A percentile compares a stretch with the other conserved stretches of the same genome.
These are phyloP conservation scores for Arctium lappa DNA, from an alignment of 129 eudicot genomes.

Conservation along the genomic window DNA sequence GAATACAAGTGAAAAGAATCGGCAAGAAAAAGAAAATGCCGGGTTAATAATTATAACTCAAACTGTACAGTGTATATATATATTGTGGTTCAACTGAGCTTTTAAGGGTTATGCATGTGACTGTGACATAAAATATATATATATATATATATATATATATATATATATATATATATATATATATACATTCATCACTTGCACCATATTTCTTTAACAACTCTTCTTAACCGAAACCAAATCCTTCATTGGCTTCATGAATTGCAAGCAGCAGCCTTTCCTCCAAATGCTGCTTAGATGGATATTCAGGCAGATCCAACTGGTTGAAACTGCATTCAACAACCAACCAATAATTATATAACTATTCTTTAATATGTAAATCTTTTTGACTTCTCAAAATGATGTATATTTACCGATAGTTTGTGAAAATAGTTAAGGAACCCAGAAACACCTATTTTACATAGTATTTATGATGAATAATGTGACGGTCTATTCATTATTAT, in stretches of 20 bases:
- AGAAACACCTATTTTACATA: no score
- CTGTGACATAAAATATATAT: not conserved
- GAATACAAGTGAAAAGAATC: not conserved
- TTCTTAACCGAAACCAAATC: conserved; percentile 92
- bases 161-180: not conserved
- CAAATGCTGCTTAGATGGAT: conserved; percentile 82
- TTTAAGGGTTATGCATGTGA: not conserved
- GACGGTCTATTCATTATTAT: not conserved
- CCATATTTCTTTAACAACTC: not conserved
- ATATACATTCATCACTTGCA: conserved; percentile 27
- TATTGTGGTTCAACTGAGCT: not conserved
- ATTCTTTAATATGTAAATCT: not conserved
- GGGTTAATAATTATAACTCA: not conserved
- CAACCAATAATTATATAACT: not conserved
- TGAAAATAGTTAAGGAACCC: no score
- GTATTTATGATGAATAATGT: no score
- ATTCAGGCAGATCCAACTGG: conserved; percentile 92
- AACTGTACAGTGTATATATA: not conserved
- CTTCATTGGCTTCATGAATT: conserved; percentile 95
- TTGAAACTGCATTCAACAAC: conserved; percentile 69
- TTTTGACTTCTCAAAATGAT: no score
- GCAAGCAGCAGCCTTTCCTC: conserved; percentile 93
- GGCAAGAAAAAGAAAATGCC: not conserved
- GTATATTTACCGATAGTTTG: no score
- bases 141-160: no score